phyloP scores from a whole-genome alignment of 108 stramenopile genomes.

The Discostella pseudostelligera region DNA sequence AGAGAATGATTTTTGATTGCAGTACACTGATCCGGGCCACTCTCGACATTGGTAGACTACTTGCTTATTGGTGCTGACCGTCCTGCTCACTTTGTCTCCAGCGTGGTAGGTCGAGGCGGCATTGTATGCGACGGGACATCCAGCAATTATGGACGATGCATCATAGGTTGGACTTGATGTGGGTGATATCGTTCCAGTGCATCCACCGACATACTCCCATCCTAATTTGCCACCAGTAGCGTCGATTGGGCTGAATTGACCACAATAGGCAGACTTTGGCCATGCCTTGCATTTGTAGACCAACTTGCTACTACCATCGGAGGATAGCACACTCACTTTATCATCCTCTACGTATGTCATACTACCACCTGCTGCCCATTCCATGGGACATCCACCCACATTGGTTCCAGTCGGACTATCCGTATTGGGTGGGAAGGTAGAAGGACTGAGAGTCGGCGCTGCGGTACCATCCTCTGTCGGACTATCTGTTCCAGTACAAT shows the following conservation, averaged over 20 bases:
- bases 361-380: background rate
- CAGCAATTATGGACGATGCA: background rate
- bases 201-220: background rate
- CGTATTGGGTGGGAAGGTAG: background rate
- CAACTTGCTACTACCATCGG: background rate
- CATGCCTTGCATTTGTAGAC: conserved; percentile 10
- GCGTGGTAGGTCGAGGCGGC: background rate
- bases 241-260: background rate
- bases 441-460: background rate
- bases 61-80: background rate
- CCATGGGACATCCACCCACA: background rate
- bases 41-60: background rate
- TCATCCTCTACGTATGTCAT: background rate
- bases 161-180: background rate
- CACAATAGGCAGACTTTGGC: background rate
- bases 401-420: background rate
- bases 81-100: background rate
- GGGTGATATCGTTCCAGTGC: background rate
- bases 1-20: background rate
- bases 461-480: too few relatives aligned
- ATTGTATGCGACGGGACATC: background rate
- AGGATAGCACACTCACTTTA: background rate
- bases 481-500: conserved; percentile 5
- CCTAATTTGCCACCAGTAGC: background rate
- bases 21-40: background rate